Evolutionary conservation across 495 filamentous ascomycete genomes (phyloP), one percentile per base, ranked within the genome.

Genomic region (Tuber melanosporum): DNA sequence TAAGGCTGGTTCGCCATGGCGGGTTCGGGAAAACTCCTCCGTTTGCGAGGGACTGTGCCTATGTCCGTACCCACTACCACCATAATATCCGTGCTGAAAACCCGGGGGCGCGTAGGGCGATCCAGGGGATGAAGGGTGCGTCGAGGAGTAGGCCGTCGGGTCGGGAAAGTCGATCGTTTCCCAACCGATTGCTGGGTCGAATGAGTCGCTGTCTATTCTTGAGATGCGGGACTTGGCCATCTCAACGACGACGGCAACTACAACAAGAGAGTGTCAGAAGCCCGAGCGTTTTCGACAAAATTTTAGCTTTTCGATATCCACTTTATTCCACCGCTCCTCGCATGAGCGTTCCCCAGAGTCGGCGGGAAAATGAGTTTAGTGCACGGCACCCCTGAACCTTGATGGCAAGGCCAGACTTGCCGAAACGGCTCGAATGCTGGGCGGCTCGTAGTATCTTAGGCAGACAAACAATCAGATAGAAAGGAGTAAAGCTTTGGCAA

Each of bases 201-300:
- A 62, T 36, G 77, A 71, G 46, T 80, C 78, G 46, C 69, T 47
- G 22, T 80, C 78, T 43, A 80, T 17, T 22, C 46, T 79, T 42
- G 78, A 80, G n/a, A 80, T 80, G 6, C 78, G 78, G 69, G 78
- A 72, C 41, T 45, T 69, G 14, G 78, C 46, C 78, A 80, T 80
- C 71, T 52, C 41, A 15, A 66, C n/a, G 26, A 17, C 57, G 10
- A 32, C 26, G 9, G 10, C n/a, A 66, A 66, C 26, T 0, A 2
- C 57, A 32, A 32, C n/a, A 66, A 66, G 7, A 12, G 26, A 15
- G 7, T 32, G 10, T 66, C 26, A 26, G 26, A n/a, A 32, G 26
- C 57, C 57, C 6, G 12, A 32, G n/a, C 32, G 26, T 17, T 66
- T 66, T 32, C 10, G 26, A 66, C n/a, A 66, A 32, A 32, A 32